Base-by-base conservation (phyloP, 1,284 basidiomycete genomes). In the Neonothopanus nambi region DNA sequence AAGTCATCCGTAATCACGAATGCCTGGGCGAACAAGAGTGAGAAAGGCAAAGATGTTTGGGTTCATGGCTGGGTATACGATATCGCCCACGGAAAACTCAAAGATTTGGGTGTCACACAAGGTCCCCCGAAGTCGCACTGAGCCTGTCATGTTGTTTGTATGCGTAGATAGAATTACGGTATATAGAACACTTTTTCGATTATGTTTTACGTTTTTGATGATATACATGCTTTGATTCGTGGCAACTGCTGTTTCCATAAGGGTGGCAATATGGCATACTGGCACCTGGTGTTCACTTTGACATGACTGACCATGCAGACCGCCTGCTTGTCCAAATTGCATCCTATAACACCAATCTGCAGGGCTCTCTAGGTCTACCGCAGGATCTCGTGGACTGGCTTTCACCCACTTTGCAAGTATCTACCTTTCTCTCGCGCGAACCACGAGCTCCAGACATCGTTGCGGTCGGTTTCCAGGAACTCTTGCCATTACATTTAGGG, bases 41-140 rank as follows among this genome's bases (percentile, higher is more conserved):
- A 65, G 33, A 67, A 75, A 52, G 81, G 81, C 28, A 85, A 81
- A 68, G 71, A 79, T n/a, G 74, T 94, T 37, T 80, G 74, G 68
- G 82, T 95, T 8, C 91, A 95, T 63, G 93, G 93, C 2, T 93
- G 89, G 88, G 81, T 95, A 37, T 95, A 92, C 67, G 84, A 92
- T 51, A 68, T 95, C 54, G 80, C 75, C 48, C 80, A 76, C 9
- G 93, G 93, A 8, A 73, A 72, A 50, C 70, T 95, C 68, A 75
- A 75, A 61, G 92, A 95, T 63, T 72, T 95, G 54, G 78, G 76
- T 18, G 67, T 91, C 47, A 74, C 78, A 8, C 70, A 67, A 38
- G 79, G 78, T 5, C 73, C 75, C 37, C 62, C 65, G 30, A 33
- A 3, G 9, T 33, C 30, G 13, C 3, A 33, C 8, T 33, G 13